Base-by-base conservation (phyloP, 2,329 filamentous ascomycete species). In the Trichoderma breve region DNA sequence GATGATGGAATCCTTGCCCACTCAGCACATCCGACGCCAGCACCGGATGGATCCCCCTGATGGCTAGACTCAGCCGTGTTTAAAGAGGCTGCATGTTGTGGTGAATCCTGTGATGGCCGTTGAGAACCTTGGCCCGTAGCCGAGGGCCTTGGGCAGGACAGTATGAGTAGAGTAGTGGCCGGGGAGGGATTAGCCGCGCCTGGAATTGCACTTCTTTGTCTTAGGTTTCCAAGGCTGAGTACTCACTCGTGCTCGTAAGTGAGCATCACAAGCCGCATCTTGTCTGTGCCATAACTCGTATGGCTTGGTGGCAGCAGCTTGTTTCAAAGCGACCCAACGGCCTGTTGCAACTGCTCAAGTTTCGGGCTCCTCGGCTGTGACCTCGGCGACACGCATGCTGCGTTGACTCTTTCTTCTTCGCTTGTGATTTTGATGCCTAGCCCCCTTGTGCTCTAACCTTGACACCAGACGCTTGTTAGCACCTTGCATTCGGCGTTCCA, bases 71-170 rank as follows among this genome's bases (percentile, higher is more conserved):
- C 57, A 24, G 18, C 66, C 55, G 57, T n/a, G 57, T 51, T 26
- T 53, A 70, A 69, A 61, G 57, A 62, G 66, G 66, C 66, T 70
- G 66, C 66, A 70, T 61, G 28, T 53, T 12, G 65, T 60, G 36
- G 7, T 60, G 65, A 60, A 68, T 58, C 65, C 24, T 36, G 63
- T 66, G 14, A 57, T 55, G 47, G 47, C 47, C 15, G 39, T n/a
- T 12, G 26, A 11, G 64, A 21, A 36, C 21, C 28, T 18, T 60
- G 26, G 36, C n/a, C 28, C 28, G 11, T 32, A 60, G 55, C 55
- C 55, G 55, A 60, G 28, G 28, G 28, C 11, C 28, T 34, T 24
- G 18, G 28, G 12, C 18, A 11, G 15, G 26, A 21, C 39, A 30
- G 57, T n/a, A 39, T 8, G 34, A 39, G 39, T 43, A n/a, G 28